Conservation (phyloP, 129 eudicot genomes). For the Smallanthus sonchifolius region DNA sequence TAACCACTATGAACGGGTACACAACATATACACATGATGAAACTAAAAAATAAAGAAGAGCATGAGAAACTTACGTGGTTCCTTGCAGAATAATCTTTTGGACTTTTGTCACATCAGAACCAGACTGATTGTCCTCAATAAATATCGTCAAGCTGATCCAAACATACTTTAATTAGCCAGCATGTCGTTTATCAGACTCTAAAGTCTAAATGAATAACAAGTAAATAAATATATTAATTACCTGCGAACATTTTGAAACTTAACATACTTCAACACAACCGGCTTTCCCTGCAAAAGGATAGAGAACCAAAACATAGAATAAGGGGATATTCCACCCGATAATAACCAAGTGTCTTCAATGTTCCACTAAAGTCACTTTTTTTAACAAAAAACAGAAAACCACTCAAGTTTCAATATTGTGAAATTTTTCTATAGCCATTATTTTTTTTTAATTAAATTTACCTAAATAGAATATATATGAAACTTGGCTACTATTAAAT, state of each 20-base stretch:
- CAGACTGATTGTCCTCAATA: conserved; percentile 94
- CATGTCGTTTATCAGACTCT: not conserved
- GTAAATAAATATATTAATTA: conserved; percentile 14
- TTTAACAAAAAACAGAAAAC: too few species aligned
- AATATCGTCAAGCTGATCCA: conserved; percentile 82
- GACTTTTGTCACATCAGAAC: conserved; percentile 68
- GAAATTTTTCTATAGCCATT: too few species aligned
- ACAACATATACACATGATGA: not conserved
- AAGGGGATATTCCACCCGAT: not conserved
- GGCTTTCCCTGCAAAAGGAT: conserved; percentile 73
- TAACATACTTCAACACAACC: conserved; percentile 80
- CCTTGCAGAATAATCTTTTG: conserved; percentile 85
- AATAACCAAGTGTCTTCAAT: too few species aligned
- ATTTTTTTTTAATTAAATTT: too few species aligned
- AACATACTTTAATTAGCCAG: conserved; percentile 16
- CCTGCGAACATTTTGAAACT: conserved; percentile 99
- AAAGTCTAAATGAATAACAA: not conserved
- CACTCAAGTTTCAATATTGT: too few species aligned
- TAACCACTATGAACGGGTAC: not conserved
- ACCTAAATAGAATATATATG: too few species aligned
- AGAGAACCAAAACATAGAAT: not conserved
- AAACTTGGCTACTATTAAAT: too few species aligned
- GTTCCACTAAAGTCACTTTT: too few species aligned
- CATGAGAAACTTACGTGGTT: conserved; percentile 69
- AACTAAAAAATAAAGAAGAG: not conserved